These are phyloP conservation scores for Metschnikowia continentalis DNA, from an alignment of 805 yeast species.

Conservation along the genomic window DNA sequence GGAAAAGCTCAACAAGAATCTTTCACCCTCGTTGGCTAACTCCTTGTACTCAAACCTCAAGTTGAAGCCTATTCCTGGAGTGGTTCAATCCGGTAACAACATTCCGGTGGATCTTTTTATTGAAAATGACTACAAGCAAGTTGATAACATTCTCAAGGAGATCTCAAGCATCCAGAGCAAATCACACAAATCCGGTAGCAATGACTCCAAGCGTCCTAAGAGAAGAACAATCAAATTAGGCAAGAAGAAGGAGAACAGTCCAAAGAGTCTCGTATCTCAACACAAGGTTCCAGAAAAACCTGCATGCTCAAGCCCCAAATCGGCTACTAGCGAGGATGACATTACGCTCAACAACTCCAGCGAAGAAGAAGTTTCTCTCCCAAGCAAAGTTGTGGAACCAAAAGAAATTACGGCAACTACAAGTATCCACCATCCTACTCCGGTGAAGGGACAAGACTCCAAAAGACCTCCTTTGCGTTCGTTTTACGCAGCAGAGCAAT, in stretches of 20 bases:
- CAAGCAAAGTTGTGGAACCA: not conserved
- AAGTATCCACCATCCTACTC: slow-evolving; percentile 14
- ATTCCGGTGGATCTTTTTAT: slow-evolving; percentile 38
- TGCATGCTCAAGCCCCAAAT: not conserved
- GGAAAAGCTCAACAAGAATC: slow-evolving; percentile 38
- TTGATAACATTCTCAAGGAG: slow-evolving; percentile 35
- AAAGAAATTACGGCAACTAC: not conserved
- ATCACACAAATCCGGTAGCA: slow-evolving; percentile 28
- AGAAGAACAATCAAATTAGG: slow-evolving; percentile 38
- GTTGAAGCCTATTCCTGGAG: slow-evolving; percentile 23
- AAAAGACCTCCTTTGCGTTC: slow-evolving; percentile 10
- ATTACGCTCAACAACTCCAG: not conserved
- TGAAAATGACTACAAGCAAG: slow-evolving; percentile 23
- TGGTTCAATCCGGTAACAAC: slow-evolving; percentile 25
- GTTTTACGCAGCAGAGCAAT: not conserved
- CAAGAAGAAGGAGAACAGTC: not conserved
- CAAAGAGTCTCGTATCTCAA: not conserved
- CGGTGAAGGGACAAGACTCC: slow-evolving; percentile 8
- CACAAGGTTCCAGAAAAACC: not conserved
- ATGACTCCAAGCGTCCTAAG: slow-evolving; percentile 34
- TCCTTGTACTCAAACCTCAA: slow-evolving; percentile 35
- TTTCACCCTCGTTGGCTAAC: slow-evolving; percentile 34
- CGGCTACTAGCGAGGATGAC: not conserved
- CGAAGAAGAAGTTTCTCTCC: not conserved
- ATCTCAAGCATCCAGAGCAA: slow-evolving; percentile 46